Evolutionary conservation across 202 grass and related monocot species (phyloP), one percentile per base, ranked within the genome.

Genomic region (Elaeis oleifera): DNA sequence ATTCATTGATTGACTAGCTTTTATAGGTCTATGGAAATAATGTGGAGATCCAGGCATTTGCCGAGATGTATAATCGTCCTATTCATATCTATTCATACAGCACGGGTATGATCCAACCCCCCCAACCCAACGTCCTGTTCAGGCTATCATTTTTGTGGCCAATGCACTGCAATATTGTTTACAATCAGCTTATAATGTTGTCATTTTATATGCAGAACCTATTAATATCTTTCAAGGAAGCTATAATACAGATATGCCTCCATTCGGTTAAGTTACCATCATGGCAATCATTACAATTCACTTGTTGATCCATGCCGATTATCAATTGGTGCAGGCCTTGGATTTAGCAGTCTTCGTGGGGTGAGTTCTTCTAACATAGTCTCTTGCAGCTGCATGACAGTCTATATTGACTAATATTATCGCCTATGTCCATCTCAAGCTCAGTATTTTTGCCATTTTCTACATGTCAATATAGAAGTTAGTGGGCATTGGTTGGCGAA

Each of bases 211-310:
- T 76, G 78, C 94, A 99, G 94, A 99, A 19, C 88, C 94, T 58
- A 89, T 99, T 77, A 99, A 99, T 67, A 99, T 99, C 76, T 99
- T 94, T 82, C 94, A 99, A 68, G 88, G 94, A 80, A 99, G 69
- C 61, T 99, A 99, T 80, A 58, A 84, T 49, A 99, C 94, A 54
- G 94, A 99, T n/a, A 64, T 79, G 68, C 94, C 94, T 70, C 88
- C 27, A 89, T 99, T 78, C 84, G 88, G 73, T 74, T 99, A 75
- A 94, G 88, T 76, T 99, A 84, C 71, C 94, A 99, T 78, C 85
- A 99, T 9, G 94, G 94, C 55, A 99, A 94, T 50, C 94, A 99
- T 91, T 97, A 97, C 64, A 99, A 99, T 79, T 99, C 94, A 51
- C 80, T 99, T 51, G 80, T 89, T 80, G 94, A 99, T 77, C 88